These are phyloP conservation scores for Agaricus blazei DNA, from an alignment of 768 basidiomycete genomes.

Conservation along the genomic window DNA sequence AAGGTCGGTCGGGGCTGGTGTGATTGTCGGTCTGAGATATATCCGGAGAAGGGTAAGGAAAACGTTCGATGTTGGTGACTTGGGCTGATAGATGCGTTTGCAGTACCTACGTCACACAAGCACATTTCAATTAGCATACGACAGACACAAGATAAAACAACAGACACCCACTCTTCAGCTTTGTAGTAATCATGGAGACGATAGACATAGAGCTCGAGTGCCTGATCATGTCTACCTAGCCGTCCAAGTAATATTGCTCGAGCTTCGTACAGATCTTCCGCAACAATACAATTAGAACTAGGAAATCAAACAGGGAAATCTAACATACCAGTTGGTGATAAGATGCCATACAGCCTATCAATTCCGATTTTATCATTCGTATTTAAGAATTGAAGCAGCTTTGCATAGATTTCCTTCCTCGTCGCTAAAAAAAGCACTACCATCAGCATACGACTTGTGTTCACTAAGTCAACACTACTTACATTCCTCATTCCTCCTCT, in stretches of 20 bases:
- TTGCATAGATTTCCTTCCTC: conserved; percentile 51
- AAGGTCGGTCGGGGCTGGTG: conserved; percentile 44
- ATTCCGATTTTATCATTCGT: conserved; percentile 64
- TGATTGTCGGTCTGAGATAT: conserved; percentile 72
- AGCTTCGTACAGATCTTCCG: conserved; percentile 79
- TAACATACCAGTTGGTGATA: conserved; percentile 73
- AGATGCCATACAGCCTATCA: conserved; percentile 74
- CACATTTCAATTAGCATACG: background rate
- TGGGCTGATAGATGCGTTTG: conserved; percentile 67
- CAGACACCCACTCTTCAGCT: conserved; percentile 73
- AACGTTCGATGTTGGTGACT: conserved; percentile 51
- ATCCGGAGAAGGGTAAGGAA: conserved; percentile 84
- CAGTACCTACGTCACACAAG: conserved; percentile 63
- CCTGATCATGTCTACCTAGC: conserved; percentile 87
- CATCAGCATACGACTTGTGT: background rate
- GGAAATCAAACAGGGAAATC: background rate
- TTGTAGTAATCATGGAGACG: conserved; percentile 76
- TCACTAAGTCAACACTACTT: conserved; percentile 14
- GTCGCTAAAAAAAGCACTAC: conserved; percentile 31
- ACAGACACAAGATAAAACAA: background rate
- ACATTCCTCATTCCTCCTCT: conserved; percentile 58
- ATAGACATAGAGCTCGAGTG: conserved; percentile 93
- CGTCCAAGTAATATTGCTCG: conserved; percentile 88
- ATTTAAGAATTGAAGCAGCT: conserved; percentile 74
- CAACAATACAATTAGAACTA: background rate